These are phyloP conservation scores for Trametes elegans DNA, from an alignment of 768 basidiomycete genomes.

Conservation along the genomic window DNA sequence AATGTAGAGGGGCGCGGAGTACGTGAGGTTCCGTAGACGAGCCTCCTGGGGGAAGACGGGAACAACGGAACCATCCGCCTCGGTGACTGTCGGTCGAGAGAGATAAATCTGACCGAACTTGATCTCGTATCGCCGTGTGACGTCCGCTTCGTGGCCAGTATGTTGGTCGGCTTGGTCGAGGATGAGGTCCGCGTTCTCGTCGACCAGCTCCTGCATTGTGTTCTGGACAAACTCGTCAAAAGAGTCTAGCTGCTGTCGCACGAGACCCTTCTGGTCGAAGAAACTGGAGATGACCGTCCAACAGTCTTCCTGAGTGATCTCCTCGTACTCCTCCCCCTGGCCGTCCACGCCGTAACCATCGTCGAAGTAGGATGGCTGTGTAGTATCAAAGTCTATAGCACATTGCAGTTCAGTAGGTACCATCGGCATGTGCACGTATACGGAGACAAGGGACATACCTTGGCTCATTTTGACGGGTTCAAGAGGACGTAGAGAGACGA, in stretches of 20 bases:
- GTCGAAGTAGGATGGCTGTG: constrained; percentile 42
- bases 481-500: neutral
- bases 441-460: neutral
- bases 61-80: constrained; percentile 91
- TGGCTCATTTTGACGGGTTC: constrained; percentile 19
- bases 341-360: constrained; percentile 56
- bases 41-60: constrained; percentile 98
- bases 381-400: constrained; percentile 22
- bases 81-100: constrained; percentile 90
- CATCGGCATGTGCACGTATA: too few relatives aligned
- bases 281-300: constrained; percentile 96
- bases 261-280: constrained; percentile 96
- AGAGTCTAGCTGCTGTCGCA: constrained; percentile 95
- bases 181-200: constrained; percentile 93
- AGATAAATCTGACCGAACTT: constrained; percentile 98
- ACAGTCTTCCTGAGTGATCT: constrained; percentile 90
- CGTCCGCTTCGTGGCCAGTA: constrained; percentile 76
- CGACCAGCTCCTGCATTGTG: constrained; percentile 98
- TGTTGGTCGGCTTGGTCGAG: constrained; percentile 97
- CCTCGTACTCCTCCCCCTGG: constrained; percentile 58
- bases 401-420: neutral
- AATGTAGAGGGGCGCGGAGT: constrained; percentile 92
- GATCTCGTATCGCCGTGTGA: constrained; percentile 93
- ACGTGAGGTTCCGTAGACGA: constrained; percentile 90
- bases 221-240: constrained; percentile 99